Conservation (phyloP, 495 filamentous ascomycete species). For the Penicillium riverlandense region DNA sequence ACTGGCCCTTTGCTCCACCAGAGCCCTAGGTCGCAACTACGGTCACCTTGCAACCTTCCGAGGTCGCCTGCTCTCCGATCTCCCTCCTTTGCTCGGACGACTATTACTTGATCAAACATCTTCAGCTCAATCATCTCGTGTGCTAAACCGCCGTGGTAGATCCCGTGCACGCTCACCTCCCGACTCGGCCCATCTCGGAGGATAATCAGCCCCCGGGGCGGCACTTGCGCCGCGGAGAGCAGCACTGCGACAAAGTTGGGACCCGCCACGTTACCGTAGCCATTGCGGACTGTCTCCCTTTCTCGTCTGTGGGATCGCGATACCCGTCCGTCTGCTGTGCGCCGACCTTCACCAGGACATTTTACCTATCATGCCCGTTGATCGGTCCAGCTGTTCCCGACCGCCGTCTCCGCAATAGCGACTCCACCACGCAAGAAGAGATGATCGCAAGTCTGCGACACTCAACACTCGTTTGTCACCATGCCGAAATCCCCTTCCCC, state of each 20-base stretch:
- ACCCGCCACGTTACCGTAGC: background rate
- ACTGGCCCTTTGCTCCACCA: slow-evolving; percentile 12
- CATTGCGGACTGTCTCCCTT: slow-evolving; percentile 12
- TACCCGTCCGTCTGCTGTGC: slow-evolving; percentile 2
- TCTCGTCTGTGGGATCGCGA: slow-evolving; percentile 5
- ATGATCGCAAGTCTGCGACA: slow-evolving; percentile 28
- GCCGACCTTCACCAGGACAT: background rate
- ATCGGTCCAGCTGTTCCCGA: slow-evolving; percentile 20
- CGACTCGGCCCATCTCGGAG: slow-evolving; percentile 3
- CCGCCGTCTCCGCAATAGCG: slow-evolving; percentile 16
- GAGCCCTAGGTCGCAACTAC: slow-evolving; percentile 1
- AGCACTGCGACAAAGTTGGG: background rate
- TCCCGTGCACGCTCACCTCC: background rate
- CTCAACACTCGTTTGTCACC: slow-evolving; percentile 17
- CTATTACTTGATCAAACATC: too few relatives aligned
- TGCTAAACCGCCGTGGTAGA: background rate
- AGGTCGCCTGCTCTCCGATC: too few relatives aligned
- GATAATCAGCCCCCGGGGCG: slow-evolving; percentile 10
- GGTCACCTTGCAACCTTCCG: too few relatives aligned
- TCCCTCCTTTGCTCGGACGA: too few relatives aligned
- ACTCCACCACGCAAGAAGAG: slow-evolving; percentile 19
- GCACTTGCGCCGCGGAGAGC: slow-evolving; percentile 14
- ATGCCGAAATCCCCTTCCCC: slow-evolving; percentile 37
- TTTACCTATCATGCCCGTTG: slow-evolving; percentile 28
- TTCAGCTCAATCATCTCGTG: background rate